Percentiles rank a stretch among this genome's conserved stretches.
Conservation (phyloP, 2,329 filamentous ascomycete species). For the Fusarium lyarnte region DNA sequence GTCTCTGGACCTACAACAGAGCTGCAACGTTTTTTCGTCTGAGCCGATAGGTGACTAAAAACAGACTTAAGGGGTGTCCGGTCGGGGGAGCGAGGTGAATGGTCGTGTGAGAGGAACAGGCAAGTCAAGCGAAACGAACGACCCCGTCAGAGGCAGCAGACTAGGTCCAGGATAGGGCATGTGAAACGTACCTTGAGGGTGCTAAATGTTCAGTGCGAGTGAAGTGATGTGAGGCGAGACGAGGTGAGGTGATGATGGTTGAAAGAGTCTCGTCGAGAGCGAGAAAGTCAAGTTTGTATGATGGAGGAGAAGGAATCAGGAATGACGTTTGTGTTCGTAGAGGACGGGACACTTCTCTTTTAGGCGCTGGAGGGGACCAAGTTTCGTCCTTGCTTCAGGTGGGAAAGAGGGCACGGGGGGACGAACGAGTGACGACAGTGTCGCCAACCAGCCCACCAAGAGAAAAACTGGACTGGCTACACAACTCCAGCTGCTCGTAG, state of each 20-base stretch:
- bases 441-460: constrained; percentile 11
- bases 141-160: constrained; percentile 23
- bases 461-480: constrained; percentile 12
- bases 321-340: constrained; percentile 35
- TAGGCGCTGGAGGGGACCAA: constrained; percentile 25
- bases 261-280: neutral
- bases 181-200: constrained; percentile 31
- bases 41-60: constrained; percentile 17
- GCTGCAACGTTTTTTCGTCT: constrained; percentile 14
- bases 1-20: constrained; percentile 27
- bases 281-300: constrained; percentile 9
- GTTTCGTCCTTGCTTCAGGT: constrained; percentile 21
- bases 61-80: constrained; percentile 38
- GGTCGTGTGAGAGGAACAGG: constrained; percentile 39
- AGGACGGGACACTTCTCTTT: constrained; percentile 26
- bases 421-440: constrained; percentile 32
- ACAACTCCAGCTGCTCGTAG: neutral
- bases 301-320: constrained; percentile 12
- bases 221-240: neutral
- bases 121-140: constrained; percentile 40
- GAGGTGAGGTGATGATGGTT: neutral
- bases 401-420: constrained; percentile 7
- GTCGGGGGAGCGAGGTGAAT: constrained; percentile 18
- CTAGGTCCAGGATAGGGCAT: constrained; percentile 22
- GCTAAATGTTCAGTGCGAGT: constrained; percentile 3